A percentile compares a stretch with the other conserved stretches of the same genome.
These are phyloP conservation scores for Lippia alba DNA, from an alignment of 305 asterid species.

Conservation along the genomic window DNA sequence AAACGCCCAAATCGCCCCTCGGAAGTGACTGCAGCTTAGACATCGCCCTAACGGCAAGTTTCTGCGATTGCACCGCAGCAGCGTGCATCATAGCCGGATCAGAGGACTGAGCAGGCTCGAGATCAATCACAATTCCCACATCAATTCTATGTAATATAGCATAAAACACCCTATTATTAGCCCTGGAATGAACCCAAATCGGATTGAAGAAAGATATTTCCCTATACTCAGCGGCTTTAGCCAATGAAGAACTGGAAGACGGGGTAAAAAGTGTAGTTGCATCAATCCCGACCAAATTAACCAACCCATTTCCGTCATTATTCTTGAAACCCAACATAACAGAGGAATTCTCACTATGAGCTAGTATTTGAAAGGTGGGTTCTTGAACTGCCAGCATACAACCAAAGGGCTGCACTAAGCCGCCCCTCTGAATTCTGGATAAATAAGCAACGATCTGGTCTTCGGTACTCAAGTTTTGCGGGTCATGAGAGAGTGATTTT, in stretches of 20 bases:
- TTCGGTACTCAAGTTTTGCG: slow-evolving; percentile 22
- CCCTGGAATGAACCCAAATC: slow-evolving; percentile 57
- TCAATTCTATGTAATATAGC: slow-evolving; percentile 76
- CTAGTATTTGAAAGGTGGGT: slow-evolving; percentile 43
- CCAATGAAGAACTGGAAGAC: slow-evolving; percentile 49
- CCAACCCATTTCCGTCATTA: background rate
- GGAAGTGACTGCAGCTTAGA: slow-evolving; percentile 58
- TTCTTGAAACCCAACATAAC: slow-evolving; percentile 54
- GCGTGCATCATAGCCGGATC: slow-evolving; percentile 53
- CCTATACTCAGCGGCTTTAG: slow-evolving; percentile 40
- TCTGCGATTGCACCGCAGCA: slow-evolving; percentile 62
- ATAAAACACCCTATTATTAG: slow-evolving; percentile 52
- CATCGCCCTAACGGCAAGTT: slow-evolving; percentile 55
- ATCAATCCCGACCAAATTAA: slow-evolving; percentile 54
- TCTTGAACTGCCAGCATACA: slow-evolving; percentile 63
- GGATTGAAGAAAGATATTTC: slow-evolving; percentile 68
- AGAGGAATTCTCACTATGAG: slow-evolving; percentile 56
- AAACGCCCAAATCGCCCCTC: slow-evolving; percentile 54
- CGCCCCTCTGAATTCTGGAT: slow-evolving; percentile 68
- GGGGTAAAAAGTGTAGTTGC: slow-evolving; percentile 56
- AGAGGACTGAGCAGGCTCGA: slow-evolving; percentile 61
- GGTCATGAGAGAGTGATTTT: slow-evolving; percentile 39
- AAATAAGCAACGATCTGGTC: slow-evolving; percentile 53
- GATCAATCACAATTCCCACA: slow-evolving; percentile 71
- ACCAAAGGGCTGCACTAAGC: slow-evolving; percentile 74